phyloP scores from a whole-genome alignment of 2,329 filamentous ascomycete genomes.

The Akanthomyces uredinophilus region DNA sequence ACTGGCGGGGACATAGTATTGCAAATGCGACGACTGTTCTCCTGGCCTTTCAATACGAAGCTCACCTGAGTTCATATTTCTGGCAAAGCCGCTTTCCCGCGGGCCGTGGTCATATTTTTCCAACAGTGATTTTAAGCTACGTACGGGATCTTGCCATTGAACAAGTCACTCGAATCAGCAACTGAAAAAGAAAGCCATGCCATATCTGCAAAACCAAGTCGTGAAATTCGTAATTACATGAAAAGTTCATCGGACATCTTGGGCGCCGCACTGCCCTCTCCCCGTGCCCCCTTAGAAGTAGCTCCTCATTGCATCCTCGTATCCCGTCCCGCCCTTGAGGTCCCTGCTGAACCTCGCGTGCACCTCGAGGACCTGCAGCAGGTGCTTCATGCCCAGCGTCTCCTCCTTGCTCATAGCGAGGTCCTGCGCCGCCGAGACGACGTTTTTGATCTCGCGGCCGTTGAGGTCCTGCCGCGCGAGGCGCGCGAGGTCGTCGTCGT shows the following conservation, averaged over 20 bases:
- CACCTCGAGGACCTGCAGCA: constrained; percentile 77
- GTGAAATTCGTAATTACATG: not conserved
- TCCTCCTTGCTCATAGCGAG: constrained; percentile 72
- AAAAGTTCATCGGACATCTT: not conserved
- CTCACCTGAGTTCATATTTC: too few relatives aligned
- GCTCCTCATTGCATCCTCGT: constrained; percentile 77
- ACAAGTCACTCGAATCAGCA: not conserved
- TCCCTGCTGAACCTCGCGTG: constrained; percentile 79
- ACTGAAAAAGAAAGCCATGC: too few relatives aligned
- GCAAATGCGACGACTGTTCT: too few relatives aligned
- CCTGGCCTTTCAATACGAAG: too few relatives aligned
- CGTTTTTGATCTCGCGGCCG: constrained; percentile 77
- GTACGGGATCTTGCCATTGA: too few relatives aligned
- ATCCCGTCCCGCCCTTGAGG: constrained; percentile 73
- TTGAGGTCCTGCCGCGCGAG: constrained; percentile 63
- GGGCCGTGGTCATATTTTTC: too few relatives aligned
- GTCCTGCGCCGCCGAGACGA: constrained; percentile 75
- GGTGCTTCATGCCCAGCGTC: constrained; percentile 70
- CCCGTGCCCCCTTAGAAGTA: constrained; percentile 48
- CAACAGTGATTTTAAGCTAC: too few relatives aligned
- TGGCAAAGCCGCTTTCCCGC: too few relatives aligned
- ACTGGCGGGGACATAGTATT: too few relatives aligned
- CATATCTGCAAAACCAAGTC: too few relatives aligned
- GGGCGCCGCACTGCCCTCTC: too few relatives aligned
- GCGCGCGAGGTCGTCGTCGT: constrained; percentile 61